A percentile compares a stretch with the other conserved stretches of the same genome.
Conservation (phyloP, 1,284 basidiomycete genomes). For the Phenoliferia sp. region DNA sequence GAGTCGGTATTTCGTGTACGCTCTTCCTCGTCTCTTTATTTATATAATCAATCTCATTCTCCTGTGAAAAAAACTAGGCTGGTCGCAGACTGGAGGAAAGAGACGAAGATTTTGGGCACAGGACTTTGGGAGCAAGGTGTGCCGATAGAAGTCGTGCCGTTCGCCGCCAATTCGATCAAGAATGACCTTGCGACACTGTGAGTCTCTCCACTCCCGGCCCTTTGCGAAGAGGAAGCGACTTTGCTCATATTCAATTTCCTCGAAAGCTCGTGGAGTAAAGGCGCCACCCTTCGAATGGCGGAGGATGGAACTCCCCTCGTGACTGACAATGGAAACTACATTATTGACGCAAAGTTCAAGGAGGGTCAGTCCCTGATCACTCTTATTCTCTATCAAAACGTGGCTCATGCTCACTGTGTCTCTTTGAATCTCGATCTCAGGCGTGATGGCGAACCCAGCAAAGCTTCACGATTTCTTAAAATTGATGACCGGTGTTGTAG, state of each 20-base stretch:
- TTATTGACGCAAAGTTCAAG: conserved; percentile 90
- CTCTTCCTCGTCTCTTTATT: too few relatives aligned
- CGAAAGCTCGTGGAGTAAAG: conserved; percentile 50
- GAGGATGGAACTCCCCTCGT: conserved; percentile 75
- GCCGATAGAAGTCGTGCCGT: conserved; percentile 91
- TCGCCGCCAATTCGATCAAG: conserved; percentile 9
- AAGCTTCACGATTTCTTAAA: conserved; percentile 56
- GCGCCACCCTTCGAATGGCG: conserved; percentile 68
- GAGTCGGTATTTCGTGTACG: conserved; percentile 73
- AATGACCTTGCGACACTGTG: background rate
- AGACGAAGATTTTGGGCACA: conserved; percentile 73
- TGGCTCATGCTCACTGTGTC: conserved; percentile 31
- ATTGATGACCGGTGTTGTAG: conserved; percentile 88
- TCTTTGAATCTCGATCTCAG: background rate
- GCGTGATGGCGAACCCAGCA: background rate
- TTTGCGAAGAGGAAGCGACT: too few relatives aligned
- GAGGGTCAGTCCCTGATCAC: conserved; percentile 44
- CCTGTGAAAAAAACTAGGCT: too few relatives aligned
- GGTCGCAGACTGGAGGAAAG: conserved; percentile 91
- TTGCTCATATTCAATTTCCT: conserved; percentile 44
- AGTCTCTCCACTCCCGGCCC: too few relatives aligned
- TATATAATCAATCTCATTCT: too few relatives aligned
- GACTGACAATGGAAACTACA: conserved; percentile 84
- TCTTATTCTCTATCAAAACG: background rate
- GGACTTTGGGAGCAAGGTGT: conserved; percentile 69